Evolutionary conservation across 1,284 basidiomycete species (phyloP).

Genomic region (Schizophyllum amplum): DNA sequence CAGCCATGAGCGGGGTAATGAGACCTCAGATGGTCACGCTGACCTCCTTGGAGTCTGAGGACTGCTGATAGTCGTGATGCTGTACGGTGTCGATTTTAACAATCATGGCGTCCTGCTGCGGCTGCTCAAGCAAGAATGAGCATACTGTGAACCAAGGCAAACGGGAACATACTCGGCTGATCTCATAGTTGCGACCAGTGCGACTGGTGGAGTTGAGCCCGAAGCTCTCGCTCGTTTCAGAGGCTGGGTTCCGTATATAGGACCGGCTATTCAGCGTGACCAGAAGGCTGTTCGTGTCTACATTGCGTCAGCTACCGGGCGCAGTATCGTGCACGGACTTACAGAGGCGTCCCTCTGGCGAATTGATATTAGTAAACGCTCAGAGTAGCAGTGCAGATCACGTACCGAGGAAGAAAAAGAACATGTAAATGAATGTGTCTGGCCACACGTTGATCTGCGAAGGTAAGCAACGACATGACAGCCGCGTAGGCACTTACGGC

Average conservation of each 20-base stretch:
- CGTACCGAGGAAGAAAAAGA: conserved; percentile 15
- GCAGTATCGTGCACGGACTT: neutral
- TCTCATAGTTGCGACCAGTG: neutral
- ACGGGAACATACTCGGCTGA: neutral
- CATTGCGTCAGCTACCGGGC: neutral
- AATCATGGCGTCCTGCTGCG: neutral
- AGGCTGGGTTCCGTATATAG: conserved; percentile 6
- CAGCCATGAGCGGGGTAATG: neutral
- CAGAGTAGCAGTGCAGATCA: neutral
- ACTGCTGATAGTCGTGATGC: neutral
- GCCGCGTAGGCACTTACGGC: neutral
- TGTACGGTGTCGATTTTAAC: conserved; percentile 1
- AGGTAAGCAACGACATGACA: neutral
- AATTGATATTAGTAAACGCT: neutral
- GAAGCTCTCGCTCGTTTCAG: neutral
- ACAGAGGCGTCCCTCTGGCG: conserved; percentile 11
- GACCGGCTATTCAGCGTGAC: conserved; percentile 14
- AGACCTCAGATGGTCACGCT: neutral
- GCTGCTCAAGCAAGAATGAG: neutral
- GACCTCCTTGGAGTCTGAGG: neutral
- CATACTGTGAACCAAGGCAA: neutral
- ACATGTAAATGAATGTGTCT: conserved; percentile 16
- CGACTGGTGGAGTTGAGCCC: neutral
- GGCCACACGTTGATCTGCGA: conserved; percentile 12
- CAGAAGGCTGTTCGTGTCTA: conserved; percentile 13